Percentiles rank a stretch among this genome's conserved stretches.
Conservation (phyloP, 805 yeast species). For the Sugiyamaella qingdaonensis region DNA sequence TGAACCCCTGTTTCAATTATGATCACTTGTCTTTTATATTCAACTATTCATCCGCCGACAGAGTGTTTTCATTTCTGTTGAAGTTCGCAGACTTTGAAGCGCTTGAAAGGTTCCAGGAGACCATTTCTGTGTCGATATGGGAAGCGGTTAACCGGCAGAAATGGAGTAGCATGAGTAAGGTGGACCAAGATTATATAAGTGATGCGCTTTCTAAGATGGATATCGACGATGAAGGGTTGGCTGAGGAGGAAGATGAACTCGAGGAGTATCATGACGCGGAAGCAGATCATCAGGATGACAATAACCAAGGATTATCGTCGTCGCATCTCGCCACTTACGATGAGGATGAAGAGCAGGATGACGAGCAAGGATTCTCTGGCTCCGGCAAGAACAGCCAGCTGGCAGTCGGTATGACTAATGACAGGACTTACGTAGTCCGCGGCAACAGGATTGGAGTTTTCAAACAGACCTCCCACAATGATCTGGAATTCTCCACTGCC, state of each 20-base stretch:
- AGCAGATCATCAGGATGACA: constrained; percentile 31
- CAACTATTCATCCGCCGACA: constrained; percentile 44
- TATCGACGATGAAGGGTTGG: constrained; percentile 34
- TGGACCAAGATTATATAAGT: constrained; percentile 53
- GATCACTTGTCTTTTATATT: constrained; percentile 59
- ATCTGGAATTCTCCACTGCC: constrained; percentile 61
- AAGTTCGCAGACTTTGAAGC: constrained; percentile 43
- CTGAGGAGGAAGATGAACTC: constrained; percentile 25
- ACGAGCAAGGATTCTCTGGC: constrained; percentile 21
- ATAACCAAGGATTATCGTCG: constrained; percentile 21
- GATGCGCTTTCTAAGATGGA: constrained; percentile 48
- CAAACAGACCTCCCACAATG: constrained; percentile 48
- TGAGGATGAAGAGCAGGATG: constrained; percentile 28
- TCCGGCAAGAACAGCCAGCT: constrained; percentile 56
- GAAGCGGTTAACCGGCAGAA: constrained; percentile 49
- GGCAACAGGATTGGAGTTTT: constrained; percentile 81
- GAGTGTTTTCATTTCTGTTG: constrained; percentile 59
- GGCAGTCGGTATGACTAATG: constrained; percentile 65
- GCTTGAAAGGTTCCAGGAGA: constrained; percentile 50
- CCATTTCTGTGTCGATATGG: constrained; percentile 54
- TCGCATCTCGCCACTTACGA: constrained; percentile 32
- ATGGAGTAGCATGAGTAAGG: constrained; percentile 43
- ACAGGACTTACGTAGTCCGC: constrained; percentile 73
- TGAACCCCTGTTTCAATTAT: constrained; percentile 65
- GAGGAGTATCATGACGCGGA: constrained; percentile 36